Conservation (phyloP, 2,329 filamentous ascomycete species). For the Fusarium sp. region DNA sequence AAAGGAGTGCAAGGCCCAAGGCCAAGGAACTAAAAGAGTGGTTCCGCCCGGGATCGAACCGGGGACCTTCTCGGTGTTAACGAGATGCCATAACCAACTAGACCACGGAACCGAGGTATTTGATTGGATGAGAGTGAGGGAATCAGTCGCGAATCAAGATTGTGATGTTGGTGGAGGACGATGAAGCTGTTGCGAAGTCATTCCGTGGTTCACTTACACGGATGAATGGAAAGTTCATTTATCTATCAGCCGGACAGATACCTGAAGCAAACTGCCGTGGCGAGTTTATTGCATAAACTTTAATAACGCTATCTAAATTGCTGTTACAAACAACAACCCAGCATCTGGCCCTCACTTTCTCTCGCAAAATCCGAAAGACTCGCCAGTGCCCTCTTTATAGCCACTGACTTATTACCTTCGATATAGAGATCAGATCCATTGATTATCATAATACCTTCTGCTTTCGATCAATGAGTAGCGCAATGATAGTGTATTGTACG, state of each 20-base stretch:
- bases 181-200: neutral
- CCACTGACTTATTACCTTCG: too few relatives aligned
- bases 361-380: too few relatives aligned
- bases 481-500: too few relatives aligned
- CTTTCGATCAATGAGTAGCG: too few relatives aligned
- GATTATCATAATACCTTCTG: too few relatives aligned
- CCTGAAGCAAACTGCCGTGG: neutral
- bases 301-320: neutral
- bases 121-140: neutral
- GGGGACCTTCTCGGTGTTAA: conserved; percentile 23
- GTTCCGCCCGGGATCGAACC: conserved; percentile 21
- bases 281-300: neutral
- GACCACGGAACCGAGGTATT: conserved; percentile 2
- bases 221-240: neutral
- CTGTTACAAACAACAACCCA: too few relatives aligned
- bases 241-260: neutral
- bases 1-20: neutral
- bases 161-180: fast-evolving
- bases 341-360: too few relatives aligned
- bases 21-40: neutral
- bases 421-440: too few relatives aligned
- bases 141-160: neutral
- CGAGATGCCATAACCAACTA: conserved; percentile 26
- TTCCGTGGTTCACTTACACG: neutral
- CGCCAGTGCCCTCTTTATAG: too few relatives aligned